A percentile compares a stretch with the other conserved stretches of the same genome.
Evolutionary conservation across 2,329 filamentous ascomycete species (phyloP).

Genomic region (Fusarium nanum): DNA sequence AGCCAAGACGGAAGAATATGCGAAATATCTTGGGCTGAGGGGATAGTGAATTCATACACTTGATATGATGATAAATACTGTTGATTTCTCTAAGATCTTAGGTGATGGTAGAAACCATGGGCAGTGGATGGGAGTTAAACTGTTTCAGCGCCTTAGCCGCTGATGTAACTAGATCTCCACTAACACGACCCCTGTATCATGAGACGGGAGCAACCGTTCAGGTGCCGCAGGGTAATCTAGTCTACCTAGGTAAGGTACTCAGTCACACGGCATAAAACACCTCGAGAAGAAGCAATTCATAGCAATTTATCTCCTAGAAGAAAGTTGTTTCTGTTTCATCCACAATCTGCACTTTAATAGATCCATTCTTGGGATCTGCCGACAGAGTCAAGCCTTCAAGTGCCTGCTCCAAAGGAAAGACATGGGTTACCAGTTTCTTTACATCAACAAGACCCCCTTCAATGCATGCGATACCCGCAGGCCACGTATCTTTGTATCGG

Average conservation of each 20-base stretch:
- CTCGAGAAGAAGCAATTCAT: neutral
- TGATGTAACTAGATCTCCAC: conserved; percentile 2
- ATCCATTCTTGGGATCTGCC: conserved; percentile 50
- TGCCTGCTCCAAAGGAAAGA: conserved; percentile 70
- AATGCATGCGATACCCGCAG: conserved; percentile 70
- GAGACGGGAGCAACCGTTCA: neutral
- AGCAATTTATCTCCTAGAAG: conserved; percentile 30
- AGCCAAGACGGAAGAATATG: conserved; percentile 12
- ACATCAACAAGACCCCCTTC: conserved; percentile 70
- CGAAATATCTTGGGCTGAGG: neutral
- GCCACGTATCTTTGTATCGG: conserved; percentile 77
- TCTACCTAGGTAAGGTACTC: too few relatives aligned
- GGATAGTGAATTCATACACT: neutral
- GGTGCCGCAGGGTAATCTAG: neutral
- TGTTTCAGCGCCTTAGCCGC: conserved; percentile 6
- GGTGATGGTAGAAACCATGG: neutral
- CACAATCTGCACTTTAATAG: conserved; percentile 53
- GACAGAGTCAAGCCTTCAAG: conserved; percentile 59
- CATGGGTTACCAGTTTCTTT: conserved; percentile 69
- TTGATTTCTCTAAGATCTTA: neutral
- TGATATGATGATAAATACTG: neutral
- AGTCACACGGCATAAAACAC: neutral
- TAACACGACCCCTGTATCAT: conserved; percentile 1
- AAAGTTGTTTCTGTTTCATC: conserved; percentile 46
- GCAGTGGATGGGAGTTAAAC: neutral